These are phyloP conservation scores for Trametes villosa DNA, from an alignment of 768 basidiomycete species.

Conservation along the genomic window DNA sequence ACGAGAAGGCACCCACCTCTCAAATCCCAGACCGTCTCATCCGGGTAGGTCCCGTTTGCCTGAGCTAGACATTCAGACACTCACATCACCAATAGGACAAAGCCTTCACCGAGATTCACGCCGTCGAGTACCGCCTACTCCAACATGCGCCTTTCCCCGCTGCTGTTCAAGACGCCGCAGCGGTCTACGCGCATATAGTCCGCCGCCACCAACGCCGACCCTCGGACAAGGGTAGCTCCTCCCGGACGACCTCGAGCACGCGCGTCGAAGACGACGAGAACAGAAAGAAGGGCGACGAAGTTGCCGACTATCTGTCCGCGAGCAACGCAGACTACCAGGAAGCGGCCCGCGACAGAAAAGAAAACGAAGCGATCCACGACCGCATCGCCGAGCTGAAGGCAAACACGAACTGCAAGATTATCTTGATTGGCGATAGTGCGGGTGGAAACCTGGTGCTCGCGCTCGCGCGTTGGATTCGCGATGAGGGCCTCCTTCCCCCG, in stretches of 20 bases:
- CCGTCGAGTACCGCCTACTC: constrained; percentile 56
- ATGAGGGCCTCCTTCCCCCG: constrained; percentile 48
- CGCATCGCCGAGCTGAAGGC: constrained; percentile 14
- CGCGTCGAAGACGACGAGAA: constrained; percentile 1
- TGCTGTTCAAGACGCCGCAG: constrained; percentile 55
- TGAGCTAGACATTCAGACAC: too few species aligned
- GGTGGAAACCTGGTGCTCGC: constrained; percentile 58
- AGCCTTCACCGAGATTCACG: constrained; percentile 41
- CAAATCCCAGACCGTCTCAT: constrained; percentile 52
- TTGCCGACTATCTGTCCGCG: constrained; percentile 13
- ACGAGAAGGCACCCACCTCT: constrained; percentile 51
- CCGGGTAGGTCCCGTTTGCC: constrained; percentile 34
- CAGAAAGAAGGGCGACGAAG: background rate
- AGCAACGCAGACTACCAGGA: constrained; percentile 11
- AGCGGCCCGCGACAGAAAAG: constrained; percentile 7
- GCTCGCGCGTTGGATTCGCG: constrained; percentile 56
- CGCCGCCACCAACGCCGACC: constrained; percentile 24
- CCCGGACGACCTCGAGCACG: background rate
- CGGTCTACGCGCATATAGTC: constrained; percentile 54
- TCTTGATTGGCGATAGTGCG: constrained; percentile 59
- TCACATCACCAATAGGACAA: constrained; percentile 28
- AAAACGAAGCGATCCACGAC: constrained; percentile 13
- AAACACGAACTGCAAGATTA: constrained; percentile 37
- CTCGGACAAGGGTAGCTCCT: background rate
- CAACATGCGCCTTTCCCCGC: constrained; percentile 60